These are phyloP conservation scores for Cunninghamia lanceolata DNA, from an alignment of 75 land plant genomes.

Conservation along the genomic window DNA sequence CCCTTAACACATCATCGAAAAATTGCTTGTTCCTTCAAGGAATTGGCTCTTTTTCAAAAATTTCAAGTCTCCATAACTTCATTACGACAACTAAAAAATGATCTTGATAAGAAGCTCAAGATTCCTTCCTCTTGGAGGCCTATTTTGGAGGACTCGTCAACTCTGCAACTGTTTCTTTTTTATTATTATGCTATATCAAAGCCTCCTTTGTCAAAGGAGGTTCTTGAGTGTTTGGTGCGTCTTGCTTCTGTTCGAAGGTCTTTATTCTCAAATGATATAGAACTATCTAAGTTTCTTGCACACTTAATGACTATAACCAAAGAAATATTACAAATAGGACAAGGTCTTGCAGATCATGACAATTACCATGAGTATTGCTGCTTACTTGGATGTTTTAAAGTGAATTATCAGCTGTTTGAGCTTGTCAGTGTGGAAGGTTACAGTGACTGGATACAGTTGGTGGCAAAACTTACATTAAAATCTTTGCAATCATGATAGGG, in stretches of 20 bases:
- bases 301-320: too few relatives aligned
- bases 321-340: too few relatives aligned
- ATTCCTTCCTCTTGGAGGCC: constrained; percentile 85
- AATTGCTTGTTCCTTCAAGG: constrained; percentile 80
- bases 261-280: too few relatives aligned
- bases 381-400: too few relatives aligned
- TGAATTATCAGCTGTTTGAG: constrained; percentile 83
- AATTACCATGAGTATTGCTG: too few relatives aligned
- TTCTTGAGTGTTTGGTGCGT: too few relatives aligned
- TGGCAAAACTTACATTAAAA: constrained; percentile 67
- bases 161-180: constrained; percentile 88
- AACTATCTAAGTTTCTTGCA: too few relatives aligned
- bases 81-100: constrained; percentile 74
- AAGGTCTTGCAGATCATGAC: too few relatives aligned
- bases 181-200: constrained; percentile 78
- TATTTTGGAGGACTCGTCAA: constrained; percentile 77
- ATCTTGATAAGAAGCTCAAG: constrained; percentile 57
- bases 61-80: constrained; percentile 91
- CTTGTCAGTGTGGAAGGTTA: constrained; percentile 89
- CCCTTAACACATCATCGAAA: constrained; percentile 84
- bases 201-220: constrained; percentile 89
- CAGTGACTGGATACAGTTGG: too few relatives aligned
- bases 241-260: too few relatives aligned
- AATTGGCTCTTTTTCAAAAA: constrained; percentile 67
- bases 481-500: constrained; percentile 98